Percentiles rank a stretch among this genome's conserved stretches.
Conservation (phyloP, 495 filamentous ascomycete genomes). For the Terfezia boudieri region DNA sequence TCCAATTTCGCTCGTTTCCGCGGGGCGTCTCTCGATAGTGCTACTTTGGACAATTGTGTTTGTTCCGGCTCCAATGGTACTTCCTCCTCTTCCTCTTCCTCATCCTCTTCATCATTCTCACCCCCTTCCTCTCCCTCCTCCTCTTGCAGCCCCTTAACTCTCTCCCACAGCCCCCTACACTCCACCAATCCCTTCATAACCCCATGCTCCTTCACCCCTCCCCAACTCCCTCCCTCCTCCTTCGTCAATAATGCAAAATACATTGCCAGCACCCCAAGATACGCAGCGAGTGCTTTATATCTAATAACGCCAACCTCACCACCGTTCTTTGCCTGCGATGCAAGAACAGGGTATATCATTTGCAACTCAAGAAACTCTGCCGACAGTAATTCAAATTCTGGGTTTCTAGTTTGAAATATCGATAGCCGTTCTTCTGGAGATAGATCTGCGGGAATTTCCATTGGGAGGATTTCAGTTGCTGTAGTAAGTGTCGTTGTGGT, state of each 20-base stretch:
- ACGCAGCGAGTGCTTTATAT: constrained; percentile 52
- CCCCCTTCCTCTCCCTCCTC: constrained; percentile 9
- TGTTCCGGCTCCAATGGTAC: constrained; percentile 23
- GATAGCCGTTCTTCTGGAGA: constrained; percentile 47
- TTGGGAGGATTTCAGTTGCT: constrained; percentile 60
- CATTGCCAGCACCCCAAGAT: constrained; percentile 67
- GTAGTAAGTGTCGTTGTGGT: constrained; percentile 26
- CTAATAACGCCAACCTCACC: constrained; percentile 38
- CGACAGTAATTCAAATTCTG: constrained; percentile 70
- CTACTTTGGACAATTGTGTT: background rate
- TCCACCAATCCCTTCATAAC: constrained; percentile 69
- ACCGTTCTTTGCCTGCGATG: constrained; percentile 23
- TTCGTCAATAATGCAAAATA: constrained; percentile 71
- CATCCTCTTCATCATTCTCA: constrained; percentile 7
- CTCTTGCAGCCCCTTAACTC: constrained; percentile 38
- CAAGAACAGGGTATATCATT: constrained; percentile 34
- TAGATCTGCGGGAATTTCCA: constrained; percentile 65
- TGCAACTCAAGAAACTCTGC: constrained; percentile 60
- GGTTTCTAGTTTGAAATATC: constrained; percentile 58
- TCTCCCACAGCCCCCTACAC: constrained; percentile 59
- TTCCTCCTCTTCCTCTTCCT: constrained; percentile 18
- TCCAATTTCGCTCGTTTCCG: background rate
- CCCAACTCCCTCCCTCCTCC: constrained; percentile 31
- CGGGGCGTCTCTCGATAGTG: constrained; percentile 6
- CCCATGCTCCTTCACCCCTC: constrained; percentile 52